phyloP scores from a whole-genome alignment of 805 yeast species.

The Lachancea kluyveri region DNA sequence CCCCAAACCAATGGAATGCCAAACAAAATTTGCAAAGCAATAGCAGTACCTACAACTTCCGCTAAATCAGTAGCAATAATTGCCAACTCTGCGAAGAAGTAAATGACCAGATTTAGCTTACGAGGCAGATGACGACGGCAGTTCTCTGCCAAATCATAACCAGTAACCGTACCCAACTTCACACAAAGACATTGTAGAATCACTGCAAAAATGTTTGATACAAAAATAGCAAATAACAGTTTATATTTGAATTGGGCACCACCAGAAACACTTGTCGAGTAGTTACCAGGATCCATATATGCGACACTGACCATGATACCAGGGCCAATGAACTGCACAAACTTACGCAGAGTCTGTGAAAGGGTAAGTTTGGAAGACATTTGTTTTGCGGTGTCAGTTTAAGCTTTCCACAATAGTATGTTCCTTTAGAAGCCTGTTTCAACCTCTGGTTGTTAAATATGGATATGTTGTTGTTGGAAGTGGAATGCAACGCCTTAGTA shows the following conservation, averaged over 20 bases:
- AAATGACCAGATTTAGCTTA: constrained; percentile 50
- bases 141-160: constrained; percentile 82
- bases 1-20: constrained; percentile 70
- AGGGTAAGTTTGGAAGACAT: constrained; percentile 1
- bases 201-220: constrained; percentile 83
- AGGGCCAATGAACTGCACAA: constrained; percentile 73
- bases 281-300: constrained; percentile 97
- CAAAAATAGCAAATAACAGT: constrained; percentile 67
- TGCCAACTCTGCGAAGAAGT: constrained; percentile 74
- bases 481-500: too few relatives aligned
- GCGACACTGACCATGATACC: constrained; percentile 95
- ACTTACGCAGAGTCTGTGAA: constrained; percentile 34
- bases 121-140: constrained; percentile 72
- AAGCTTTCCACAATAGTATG: too few relatives aligned
- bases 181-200: constrained; percentile 82
- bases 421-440: too few relatives aligned
- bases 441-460: too few relatives aligned
- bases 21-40: constrained; percentile 71
- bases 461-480: too few relatives aligned
- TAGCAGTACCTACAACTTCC: constrained; percentile 91
- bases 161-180: constrained; percentile 89
- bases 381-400: too few relatives aligned
- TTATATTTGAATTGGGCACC: constrained; percentile 80
- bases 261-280: constrained; percentile 89
- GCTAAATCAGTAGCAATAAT: constrained; percentile 91